phyloP scores from a whole-genome alignment of 139 green algal genomes.

The Chlamydomonas sphaeroides region DNA sequence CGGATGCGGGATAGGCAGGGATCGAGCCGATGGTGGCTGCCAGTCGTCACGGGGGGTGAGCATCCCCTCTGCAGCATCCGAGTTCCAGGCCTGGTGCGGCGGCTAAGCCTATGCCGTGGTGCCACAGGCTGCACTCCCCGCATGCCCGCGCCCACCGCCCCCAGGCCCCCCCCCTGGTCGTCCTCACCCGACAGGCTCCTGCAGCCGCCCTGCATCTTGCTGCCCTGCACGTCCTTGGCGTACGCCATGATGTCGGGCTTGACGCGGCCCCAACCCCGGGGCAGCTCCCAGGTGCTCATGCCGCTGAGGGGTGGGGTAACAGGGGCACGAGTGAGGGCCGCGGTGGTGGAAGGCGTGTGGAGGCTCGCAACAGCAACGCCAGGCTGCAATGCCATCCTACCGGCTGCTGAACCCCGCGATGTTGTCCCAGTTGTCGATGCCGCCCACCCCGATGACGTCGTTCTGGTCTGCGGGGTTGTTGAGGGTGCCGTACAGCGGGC shows the following conservation, averaged over 20 bases:
- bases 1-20: too few species aligned
- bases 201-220: conserved; percentile 91
- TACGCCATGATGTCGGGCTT: conserved; percentile 98
- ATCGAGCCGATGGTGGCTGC: too few species aligned
- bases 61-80: too few species aligned
- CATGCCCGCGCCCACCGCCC: too few species aligned
- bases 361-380: too few species aligned
- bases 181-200: conserved; percentile 66
- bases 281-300: conserved; percentile 98
- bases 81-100: too few species aligned
- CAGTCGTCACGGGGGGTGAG: too few species aligned
- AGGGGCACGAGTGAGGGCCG: too few species aligned
- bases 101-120: too few species aligned
- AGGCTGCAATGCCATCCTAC: conserved; percentile 3
- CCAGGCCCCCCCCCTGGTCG: not conserved
- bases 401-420: conserved; percentile 94
- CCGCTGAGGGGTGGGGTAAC: conserved; percentile 73
- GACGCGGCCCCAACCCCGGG: conserved; percentile 76
- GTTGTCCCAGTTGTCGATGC: conserved; percentile 88
- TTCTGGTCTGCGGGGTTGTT: conserved; percentile 99
- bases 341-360: too few species aligned
- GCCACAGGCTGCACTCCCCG: not conserved
- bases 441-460: conserved; percentile 98
- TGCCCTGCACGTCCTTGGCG: conserved; percentile 92
- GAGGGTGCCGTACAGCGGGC: conserved; percentile 95